Conservation (phyloP, 371 early-diverging fungal genomes). For the Mortierella sp. region DNA sequence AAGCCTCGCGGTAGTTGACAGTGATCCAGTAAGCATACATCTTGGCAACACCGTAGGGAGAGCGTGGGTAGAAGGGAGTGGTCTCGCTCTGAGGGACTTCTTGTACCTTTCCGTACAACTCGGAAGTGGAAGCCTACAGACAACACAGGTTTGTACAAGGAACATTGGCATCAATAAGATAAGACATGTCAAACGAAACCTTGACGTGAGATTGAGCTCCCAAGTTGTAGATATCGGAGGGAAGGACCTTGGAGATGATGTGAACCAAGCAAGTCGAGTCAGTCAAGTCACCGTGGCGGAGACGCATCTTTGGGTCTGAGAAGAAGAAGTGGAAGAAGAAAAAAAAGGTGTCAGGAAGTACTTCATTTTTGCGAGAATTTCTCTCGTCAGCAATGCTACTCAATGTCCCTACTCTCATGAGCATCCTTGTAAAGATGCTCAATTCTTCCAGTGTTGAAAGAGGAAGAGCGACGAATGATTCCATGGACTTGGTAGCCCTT, state of each 20-base stretch:
- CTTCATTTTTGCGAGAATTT: too few relatives aligned
- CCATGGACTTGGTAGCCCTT: slow-evolving; percentile 88
- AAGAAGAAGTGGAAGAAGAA: neutral
- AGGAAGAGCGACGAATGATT: slow-evolving; percentile 83
- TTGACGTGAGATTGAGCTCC: slow-evolving; percentile 86
- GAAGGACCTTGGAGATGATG: slow-evolving; percentile 80
- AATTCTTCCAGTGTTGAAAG: slow-evolving; percentile 86
- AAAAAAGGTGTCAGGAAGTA: neutral
- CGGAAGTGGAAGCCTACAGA: slow-evolving; percentile 82
- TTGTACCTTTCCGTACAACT: slow-evolving; percentile 86
- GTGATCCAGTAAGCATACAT: slow-evolving; percentile 88
- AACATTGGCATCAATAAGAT: slow-evolving; percentile 86
- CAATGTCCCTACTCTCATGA: slow-evolving; percentile 58
- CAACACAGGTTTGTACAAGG: too few relatives aligned
- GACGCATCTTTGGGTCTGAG: slow-evolving; percentile 78
- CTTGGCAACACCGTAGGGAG: slow-evolving; percentile 90
- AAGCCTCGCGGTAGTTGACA: slow-evolving; percentile 88
- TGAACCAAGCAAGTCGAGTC: slow-evolving; percentile 86
- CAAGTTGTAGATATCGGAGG: slow-evolving; percentile 84
- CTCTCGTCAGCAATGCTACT: neutral
- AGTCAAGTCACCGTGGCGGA: slow-evolving; percentile 89
- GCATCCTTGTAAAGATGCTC: slow-evolving; percentile 82
- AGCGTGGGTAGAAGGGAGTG: slow-evolving; percentile 90
- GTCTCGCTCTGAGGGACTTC: slow-evolving; percentile 88
- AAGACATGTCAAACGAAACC: slow-evolving; percentile 93